Conservation (phyloP, 2,329 filamentous ascomycete species). For the Colletotrichum liriopes region DNA sequence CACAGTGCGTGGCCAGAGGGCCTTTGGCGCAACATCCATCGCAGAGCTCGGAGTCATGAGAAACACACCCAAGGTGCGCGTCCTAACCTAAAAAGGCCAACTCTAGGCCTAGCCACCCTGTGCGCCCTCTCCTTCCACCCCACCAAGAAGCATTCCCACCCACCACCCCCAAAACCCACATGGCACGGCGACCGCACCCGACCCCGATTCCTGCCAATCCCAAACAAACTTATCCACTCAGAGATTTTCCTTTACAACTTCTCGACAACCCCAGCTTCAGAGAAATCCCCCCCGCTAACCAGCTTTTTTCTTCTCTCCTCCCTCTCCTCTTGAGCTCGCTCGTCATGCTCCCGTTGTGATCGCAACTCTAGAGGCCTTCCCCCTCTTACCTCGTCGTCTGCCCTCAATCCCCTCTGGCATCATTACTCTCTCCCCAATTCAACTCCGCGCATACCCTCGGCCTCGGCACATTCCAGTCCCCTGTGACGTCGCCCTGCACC, state of each 20-base stretch:
- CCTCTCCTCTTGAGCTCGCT: slow-evolving; percentile 31
- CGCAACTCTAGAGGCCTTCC: slow-evolving; percentile 37
- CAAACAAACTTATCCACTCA: slow-evolving; percentile 44
- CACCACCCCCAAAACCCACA: slow-evolving; percentile 30
- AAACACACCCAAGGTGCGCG: slow-evolving; percentile 12
- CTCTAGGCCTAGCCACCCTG: slow-evolving; percentile 23
- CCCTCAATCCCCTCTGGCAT: slow-evolving; percentile 27
- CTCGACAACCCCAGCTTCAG: slow-evolving; percentile 43
- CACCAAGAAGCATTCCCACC: slow-evolving; percentile 37
- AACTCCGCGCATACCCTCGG: slow-evolving; percentile 37
- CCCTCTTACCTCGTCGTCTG: slow-evolving; percentile 25
- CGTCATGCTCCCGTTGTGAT: slow-evolving; percentile 42
- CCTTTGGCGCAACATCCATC: slow-evolving; percentile 35
- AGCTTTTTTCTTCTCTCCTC: slow-evolving; percentile 11
- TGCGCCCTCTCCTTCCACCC: slow-evolving; percentile 14
- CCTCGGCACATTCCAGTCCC: slow-evolving; percentile 30
- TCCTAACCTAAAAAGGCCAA: slow-evolving; percentile 27
- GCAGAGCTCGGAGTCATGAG: slow-evolving; percentile 34
- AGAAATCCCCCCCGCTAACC: slow-evolving; percentile 30
- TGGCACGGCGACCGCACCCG: slow-evolving; percentile 38
- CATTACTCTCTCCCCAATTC: slow-evolving; percentile 7
- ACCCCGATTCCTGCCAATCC: slow-evolving; percentile 40
- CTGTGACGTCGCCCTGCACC: slow-evolving; percentile 42
- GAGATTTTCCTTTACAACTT: slow-evolving; percentile 44
- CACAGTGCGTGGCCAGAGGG: slow-evolving; percentile 30